Percentiles rank a stretch among this genome's conserved stretches.
Evolutionary conservation across 306 rosid genomes (phyloP).

Genomic region (Arachis hypogaea): DNA sequence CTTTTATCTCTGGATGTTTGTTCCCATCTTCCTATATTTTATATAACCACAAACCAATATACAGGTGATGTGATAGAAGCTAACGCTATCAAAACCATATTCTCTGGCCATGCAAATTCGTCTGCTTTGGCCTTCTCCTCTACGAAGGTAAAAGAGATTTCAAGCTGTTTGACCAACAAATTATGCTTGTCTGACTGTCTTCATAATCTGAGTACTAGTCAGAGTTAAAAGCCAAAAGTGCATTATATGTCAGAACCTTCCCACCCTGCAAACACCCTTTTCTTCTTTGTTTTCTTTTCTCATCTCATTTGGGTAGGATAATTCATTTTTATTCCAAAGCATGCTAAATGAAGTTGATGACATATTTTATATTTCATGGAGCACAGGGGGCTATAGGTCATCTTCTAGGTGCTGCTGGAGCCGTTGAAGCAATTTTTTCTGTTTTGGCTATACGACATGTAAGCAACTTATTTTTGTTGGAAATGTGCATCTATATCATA

Average conservation of each 20-base stretch:
- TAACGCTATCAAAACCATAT: constrained; percentile 77
- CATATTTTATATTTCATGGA: constrained; percentile 4
- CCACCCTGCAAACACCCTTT: no score
- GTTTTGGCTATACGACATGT: constrained; percentile 74
- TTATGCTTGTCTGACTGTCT: constrained; percentile 23
- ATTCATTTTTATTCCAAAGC: constrained; percentile 14
- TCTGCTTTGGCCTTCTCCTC: constrained; percentile 84
- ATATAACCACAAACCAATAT: constrained; percentile 28
- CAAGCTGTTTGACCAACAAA: constrained; percentile 27
- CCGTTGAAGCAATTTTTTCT: constrained; percentile 95
- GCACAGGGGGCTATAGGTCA: constrained; percentile 94
- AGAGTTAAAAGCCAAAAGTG: constrained; percentile 21
- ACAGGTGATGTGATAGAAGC: constrained; percentile 89
- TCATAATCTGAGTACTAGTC: constrained; percentile 1
- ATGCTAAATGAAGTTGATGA: constrained; percentile 7
- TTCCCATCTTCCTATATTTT: constrained; percentile 27
- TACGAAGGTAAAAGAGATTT: constrained; percentile 71
- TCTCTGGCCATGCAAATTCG: constrained; percentile 55
- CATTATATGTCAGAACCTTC: neutral
- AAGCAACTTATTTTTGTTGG: constrained; percentile 35
- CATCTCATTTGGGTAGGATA: constrained; percentile 19
- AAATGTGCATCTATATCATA: constrained; percentile 1
- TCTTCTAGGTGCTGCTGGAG: constrained; percentile 97
- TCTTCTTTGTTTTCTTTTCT: neutral
- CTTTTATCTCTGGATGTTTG: constrained; percentile 17